Evolutionary conservation across 2,329 filamentous ascomycete genomes (phyloP).

Genomic region (Aspergillus hiratsukae): DNA sequence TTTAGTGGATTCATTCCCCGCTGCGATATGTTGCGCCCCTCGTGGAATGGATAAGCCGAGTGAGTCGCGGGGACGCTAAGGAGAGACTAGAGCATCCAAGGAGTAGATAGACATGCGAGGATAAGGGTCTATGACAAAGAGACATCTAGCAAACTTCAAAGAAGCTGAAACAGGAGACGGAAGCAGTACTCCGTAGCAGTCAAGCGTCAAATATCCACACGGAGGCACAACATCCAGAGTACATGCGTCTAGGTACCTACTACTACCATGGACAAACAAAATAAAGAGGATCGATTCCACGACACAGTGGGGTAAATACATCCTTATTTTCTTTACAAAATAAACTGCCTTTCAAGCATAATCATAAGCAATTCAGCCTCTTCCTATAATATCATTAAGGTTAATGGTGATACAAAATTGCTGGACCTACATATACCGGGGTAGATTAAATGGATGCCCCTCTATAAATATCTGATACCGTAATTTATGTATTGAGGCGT

Average conservation of each 20-base stretch:
- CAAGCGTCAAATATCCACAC: background rate
- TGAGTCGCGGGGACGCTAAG: background rate
- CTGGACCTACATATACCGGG: no score
- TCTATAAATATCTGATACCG: background rate
- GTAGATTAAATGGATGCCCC: no score
- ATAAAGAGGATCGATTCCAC: no score
- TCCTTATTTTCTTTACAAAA: background rate
- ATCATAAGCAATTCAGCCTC: background rate
- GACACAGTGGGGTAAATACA: background rate
- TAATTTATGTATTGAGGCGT: background rate
- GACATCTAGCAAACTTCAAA: background rate
- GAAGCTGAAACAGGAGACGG: background rate
- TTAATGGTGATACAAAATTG: background rate
- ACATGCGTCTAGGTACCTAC: no score
- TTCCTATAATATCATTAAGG: background rate
- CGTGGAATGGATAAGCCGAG: background rate
- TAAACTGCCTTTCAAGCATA: background rate
- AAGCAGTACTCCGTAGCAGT: background rate
- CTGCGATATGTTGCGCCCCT: background rate
- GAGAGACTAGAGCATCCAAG: no score
- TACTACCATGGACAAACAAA: no score
- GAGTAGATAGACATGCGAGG: background rate
- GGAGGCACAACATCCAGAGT: no score
- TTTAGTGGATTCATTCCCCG: conserved; percentile 2
- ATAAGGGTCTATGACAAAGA: background rate